Conservation (phyloP, 225 moss, liverwort and hornwort genomes). For the Bryum argenteum region DNA sequence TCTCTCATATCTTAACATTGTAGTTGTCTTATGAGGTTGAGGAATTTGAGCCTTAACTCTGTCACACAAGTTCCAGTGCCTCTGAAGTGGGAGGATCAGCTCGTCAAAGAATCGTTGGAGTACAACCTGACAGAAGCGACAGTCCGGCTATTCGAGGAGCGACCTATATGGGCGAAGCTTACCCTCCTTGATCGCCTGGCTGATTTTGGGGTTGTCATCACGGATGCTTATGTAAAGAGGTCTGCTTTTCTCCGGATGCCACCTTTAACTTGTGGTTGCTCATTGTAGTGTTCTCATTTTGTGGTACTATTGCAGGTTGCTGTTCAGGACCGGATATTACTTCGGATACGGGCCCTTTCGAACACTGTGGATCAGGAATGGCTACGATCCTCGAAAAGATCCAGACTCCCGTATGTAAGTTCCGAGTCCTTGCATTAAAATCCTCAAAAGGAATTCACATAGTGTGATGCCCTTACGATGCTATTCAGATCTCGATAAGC, state of each 20-base stretch:
- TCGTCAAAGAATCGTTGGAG: conserved; percentile 60
- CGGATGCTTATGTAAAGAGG: conserved; percentile 74
- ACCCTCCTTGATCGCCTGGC: conserved; percentile 75
- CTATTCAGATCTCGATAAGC: conserved; percentile 27
- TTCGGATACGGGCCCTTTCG: conserved; percentile 93
- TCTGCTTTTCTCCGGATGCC: conserved; percentile 10
- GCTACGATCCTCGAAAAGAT: conserved; percentile 93
- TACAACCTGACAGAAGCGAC: conserved; percentile 73
- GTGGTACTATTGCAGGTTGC: conserved; percentile 54
- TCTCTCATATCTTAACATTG: conserved; percentile 3
- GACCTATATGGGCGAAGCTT: conserved; percentile 86
- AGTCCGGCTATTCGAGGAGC: conserved; percentile 75
- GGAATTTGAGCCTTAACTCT: conserved; percentile 40
- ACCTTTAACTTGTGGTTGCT: conserved; percentile 1
- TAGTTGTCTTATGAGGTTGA: neutral
- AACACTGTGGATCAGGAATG: conserved; percentile 91
- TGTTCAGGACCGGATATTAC: conserved; percentile 90
- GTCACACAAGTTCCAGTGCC: conserved; percentile 69
- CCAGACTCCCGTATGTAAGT: conserved; percentile 85
- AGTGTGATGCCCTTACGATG: conserved; percentile 21
- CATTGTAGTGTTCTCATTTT: conserved; percentile 23
- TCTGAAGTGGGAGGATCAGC: conserved; percentile 76
- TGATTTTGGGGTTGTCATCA: conserved; percentile 65
- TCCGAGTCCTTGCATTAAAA: neutral
- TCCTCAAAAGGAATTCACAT: neutral